Evolutionary conservation across 768 basidiomycete genomes (phyloP).

Genomic region (Paxillus rubicundulus): DNA sequence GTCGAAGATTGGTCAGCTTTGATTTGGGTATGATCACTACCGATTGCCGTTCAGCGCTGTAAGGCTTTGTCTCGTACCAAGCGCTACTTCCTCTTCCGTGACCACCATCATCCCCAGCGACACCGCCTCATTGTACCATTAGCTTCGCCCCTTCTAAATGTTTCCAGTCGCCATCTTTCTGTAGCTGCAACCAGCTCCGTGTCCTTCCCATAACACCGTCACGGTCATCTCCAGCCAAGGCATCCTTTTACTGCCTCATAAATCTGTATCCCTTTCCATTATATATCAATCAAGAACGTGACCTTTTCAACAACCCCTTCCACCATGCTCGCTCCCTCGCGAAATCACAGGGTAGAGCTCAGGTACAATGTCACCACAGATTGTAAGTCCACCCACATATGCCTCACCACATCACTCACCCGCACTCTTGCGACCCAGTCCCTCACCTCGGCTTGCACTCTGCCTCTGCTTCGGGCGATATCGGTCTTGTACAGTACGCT

Average conservation of each 20-base stretch:
- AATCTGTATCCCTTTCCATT: neutral
- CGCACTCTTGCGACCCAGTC: constrained; percentile 40
- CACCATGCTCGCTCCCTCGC: constrained; percentile 36
- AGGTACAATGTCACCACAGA: constrained; percentile 56
- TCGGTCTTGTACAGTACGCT: constrained; percentile 91
- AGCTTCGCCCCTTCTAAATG: neutral
- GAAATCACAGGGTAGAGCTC: constrained; percentile 39
- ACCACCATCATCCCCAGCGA: constrained; percentile 10
- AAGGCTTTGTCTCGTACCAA: constrained; percentile 1
- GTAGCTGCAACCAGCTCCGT: constrained; percentile 3
- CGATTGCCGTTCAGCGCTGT: neutral
- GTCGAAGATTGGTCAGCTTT: neutral
- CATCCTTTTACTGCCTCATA: neutral
- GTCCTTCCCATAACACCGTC: neutral
- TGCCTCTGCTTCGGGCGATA: constrained; percentile 80
- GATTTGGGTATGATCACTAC: neutral
- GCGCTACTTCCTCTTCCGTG: neutral
- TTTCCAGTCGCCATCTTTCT: neutral
- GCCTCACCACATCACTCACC: neutral
- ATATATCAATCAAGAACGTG: neutral
- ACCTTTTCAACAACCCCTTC: neutral
- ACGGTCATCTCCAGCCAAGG: neutral
- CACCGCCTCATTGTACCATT: constrained; percentile 3
- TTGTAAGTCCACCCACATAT: constrained; percentile 34
- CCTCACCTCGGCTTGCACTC: constrained; percentile 75